A percentile compares a stretch with the other conserved stretches of the same genome.
These are phyloP conservation scores for Aphanomyces astaci DNA, from an alignment of 352 stramenopile species.

Conservation along the genomic window DNA sequence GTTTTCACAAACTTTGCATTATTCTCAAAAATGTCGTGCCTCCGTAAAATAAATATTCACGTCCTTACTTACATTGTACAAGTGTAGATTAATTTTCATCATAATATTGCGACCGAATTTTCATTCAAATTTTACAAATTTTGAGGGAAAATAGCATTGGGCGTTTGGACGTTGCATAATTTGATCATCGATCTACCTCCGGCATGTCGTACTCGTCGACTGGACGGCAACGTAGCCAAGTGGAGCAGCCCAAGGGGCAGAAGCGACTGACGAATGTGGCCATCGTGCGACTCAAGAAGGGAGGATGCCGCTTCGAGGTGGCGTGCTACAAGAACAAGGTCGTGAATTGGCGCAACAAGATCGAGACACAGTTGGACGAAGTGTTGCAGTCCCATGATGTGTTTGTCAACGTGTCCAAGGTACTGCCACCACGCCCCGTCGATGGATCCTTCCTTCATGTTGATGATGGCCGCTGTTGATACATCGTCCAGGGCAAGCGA, in stretches of 20 bases:
- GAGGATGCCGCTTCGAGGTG: slow-evolving; percentile 97
- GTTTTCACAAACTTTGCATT: not conserved
- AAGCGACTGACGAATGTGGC: slow-evolving; percentile 96
- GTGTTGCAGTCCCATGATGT: slow-evolving; percentile 96
- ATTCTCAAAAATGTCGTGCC: not conserved
- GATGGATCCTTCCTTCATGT: too few relatives aligned
- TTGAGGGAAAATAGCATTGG: too few relatives aligned
- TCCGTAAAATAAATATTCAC: too few relatives aligned
- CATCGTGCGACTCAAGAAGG: slow-evolving; percentile 91
- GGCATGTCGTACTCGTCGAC: slow-evolving; percentile 2
- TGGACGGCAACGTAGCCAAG: slow-evolving; percentile 5
- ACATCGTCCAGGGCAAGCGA: not conserved
- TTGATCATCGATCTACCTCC: not conserved
- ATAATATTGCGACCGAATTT: not conserved
- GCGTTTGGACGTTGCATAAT: too few relatives aligned
- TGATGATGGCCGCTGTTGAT: too few relatives aligned
- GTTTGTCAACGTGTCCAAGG: slow-evolving; percentile 97
- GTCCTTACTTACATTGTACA: too few relatives aligned
- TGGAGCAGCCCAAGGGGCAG: slow-evolving; percentile 57
- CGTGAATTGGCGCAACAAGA: slow-evolving; percentile 96
- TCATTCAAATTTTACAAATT: too few relatives aligned
- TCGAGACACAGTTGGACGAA: slow-evolving; percentile 97
- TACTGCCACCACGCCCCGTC: too few relatives aligned
- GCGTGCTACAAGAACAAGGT: slow-evolving; percentile 99
- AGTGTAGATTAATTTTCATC: not conserved